Conservation (phyloP, 1,284 basidiomycete genomes). For the Irpex sp. region DNA sequence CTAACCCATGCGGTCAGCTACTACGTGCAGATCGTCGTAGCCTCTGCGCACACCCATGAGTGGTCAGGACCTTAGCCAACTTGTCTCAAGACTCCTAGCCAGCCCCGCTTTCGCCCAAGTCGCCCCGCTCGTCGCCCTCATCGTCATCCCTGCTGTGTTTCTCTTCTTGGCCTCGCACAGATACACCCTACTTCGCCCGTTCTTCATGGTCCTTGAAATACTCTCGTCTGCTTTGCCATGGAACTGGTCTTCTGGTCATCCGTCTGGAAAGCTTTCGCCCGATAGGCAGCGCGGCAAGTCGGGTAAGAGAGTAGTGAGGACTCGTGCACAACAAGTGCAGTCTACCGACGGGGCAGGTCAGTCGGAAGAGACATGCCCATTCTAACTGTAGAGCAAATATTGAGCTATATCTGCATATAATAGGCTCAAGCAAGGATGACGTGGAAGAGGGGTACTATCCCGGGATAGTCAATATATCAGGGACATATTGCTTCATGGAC, state of each 20-base stretch:
- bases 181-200: conserved; percentile 27
- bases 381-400: not conserved
- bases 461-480: conserved; percentile 90
- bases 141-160: not conserved
- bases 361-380: not conserved
- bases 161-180: not conserved
- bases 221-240: conserved; percentile 51
- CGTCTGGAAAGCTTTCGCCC: conserved; percentile 25
- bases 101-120: not conserved
- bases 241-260: conserved; percentile 45
- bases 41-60: not conserved
- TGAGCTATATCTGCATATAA: not conserved
- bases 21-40: conserved; percentile 2
- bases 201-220: conserved; percentile 55
- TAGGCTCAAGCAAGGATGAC: conserved; percentile 10
- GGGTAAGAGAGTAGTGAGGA: conserved; percentile 46
- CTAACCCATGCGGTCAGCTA: not conserved
- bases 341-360: conserved; percentile 3
- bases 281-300: conserved; percentile 37
- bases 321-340: conserved; percentile 51
- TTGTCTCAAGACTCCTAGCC: not conserved
- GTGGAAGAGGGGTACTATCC: conserved; percentile 61
- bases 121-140: not conserved
- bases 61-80: not conserved
- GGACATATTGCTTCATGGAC: conserved; percentile 94